These are phyloP conservation scores for Neurospora sublineolata DNA, from an alignment of 495 filamentous ascomycete species.

Conservation along the genomic window DNA sequence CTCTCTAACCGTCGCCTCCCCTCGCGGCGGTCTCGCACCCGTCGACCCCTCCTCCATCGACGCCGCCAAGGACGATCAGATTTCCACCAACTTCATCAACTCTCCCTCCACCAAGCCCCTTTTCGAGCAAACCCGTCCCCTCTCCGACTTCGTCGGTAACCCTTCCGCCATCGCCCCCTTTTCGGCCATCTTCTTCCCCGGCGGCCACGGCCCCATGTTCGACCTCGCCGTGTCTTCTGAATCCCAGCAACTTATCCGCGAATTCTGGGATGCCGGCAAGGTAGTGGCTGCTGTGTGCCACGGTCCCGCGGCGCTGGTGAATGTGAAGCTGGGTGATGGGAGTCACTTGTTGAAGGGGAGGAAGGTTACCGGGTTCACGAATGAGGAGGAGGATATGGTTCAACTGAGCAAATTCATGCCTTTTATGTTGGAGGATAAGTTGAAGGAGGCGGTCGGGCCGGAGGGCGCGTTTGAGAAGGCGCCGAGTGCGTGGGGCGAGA, in stretches of 20 bases:
- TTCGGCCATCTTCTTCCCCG: constrained; percentile 55
- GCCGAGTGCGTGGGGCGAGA: constrained; percentile 42
- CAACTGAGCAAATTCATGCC: constrained; percentile 41
- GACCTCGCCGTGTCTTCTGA: constrained; percentile 43
- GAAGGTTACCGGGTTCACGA: constrained; percentile 55
- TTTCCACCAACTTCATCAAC: constrained; percentile 40
- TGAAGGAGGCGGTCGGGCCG: constrained; percentile 36
- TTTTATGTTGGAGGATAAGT: constrained; percentile 50
- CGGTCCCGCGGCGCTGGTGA: constrained; percentile 49
- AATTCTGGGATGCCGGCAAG: constrained; percentile 52
- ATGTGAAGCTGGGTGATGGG: constrained; percentile 41
- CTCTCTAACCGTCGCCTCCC: constrained; percentile 52
- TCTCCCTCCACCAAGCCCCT: constrained; percentile 31
- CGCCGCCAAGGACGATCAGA: constrained; percentile 42
- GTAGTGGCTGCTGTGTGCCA: constrained; percentile 59
- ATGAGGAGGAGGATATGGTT: constrained; percentile 49
- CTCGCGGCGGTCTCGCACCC: constrained; percentile 54
- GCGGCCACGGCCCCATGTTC: constrained; percentile 74
- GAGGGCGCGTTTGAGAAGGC: constrained; percentile 50
- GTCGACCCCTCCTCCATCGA: constrained; percentile 57
- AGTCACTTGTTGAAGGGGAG: constrained; percentile 42
- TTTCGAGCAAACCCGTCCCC: constrained; percentile 51
- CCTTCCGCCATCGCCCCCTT: constrained; percentile 44
- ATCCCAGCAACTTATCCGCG: constrained; percentile 44
- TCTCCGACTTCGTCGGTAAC: constrained; percentile 39